Conservation (phyloP, 495 filamentous ascomycete species). For the Cetradonia linearis region DNA sequence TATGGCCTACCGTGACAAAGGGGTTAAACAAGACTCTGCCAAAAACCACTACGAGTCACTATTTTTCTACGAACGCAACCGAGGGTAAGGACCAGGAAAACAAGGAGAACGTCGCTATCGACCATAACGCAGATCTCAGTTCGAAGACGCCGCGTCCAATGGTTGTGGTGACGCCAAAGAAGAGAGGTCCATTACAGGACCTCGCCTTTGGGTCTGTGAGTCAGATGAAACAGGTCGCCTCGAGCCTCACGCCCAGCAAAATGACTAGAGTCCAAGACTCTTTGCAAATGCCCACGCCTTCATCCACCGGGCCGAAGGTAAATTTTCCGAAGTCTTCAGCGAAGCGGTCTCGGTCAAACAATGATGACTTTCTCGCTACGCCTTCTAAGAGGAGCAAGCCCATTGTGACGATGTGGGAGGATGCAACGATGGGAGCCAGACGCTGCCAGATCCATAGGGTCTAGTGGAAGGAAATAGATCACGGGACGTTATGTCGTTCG, state of each 20-base stretch:
- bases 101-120: slow-evolving; percentile 5
- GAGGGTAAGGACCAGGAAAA: too few species aligned
- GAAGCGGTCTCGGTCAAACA: neutral
- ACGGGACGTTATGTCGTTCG: neutral
- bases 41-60: neutral
- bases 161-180: slow-evolving; percentile 4
- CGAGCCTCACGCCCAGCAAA: neutral
- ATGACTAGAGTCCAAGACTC: too few species aligned
- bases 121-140: neutral
- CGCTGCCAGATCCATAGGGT: neutral
- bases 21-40: neutral
- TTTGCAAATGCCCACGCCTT: slow-evolving; percentile 8
- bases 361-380: neutral
- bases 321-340: neutral
- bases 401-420: slow-evolving; percentile 6
- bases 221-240: neutral
- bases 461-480: neutral
- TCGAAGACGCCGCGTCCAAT: neutral
- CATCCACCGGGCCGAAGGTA: neutral
- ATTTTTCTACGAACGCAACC: neutral
- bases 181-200: neutral
- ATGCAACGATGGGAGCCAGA: neutral
- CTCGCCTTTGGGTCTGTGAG: neutral
- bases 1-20: slow-evolving; percentile 13
- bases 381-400: slow-evolving; percentile 12